A percentile compares a stretch with the other conserved stretches of the same genome.
These are phyloP conservation scores for Lumnitzera littorea DNA, from an alignment of 345 rosid genomes.

Conservation along the genomic window DNA sequence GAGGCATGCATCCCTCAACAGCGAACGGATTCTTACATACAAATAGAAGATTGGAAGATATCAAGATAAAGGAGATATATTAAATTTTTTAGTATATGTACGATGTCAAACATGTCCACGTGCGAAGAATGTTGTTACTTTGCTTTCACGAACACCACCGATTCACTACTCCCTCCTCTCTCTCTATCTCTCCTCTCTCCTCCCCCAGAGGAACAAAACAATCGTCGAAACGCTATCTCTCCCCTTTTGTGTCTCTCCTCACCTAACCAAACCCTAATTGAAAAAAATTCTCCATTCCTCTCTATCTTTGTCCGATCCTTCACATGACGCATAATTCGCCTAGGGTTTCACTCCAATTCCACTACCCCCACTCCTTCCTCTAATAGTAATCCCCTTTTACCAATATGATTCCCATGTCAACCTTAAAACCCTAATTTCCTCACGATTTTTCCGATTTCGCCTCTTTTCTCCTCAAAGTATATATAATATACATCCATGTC, in stretches of 20 bases:
- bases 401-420: neutral
- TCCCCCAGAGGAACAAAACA: neutral
- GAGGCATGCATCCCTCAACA: no score
- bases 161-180: neutral
- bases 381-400: slow-evolving; percentile 5
- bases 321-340: neutral
- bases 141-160: no score
- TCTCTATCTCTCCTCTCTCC: neutral
- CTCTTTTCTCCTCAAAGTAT: neutral
- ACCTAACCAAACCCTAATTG: neutral
- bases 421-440: slow-evolving; percentile 8
- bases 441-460: neutral
- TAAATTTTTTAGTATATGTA: no score
- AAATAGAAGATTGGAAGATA: no score
- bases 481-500: slow-evolving; percentile 30
- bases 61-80: no score
- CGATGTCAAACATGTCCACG: no score
- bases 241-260: no score
- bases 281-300: slow-evolving; percentile 13
- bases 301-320: no score
- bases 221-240: no score
- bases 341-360: neutral
- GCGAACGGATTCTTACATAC: no score
- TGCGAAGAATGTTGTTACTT: no score
- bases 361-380: neutral